Conservation (phyloP, 163 green algal genomes). For the Prototheca wickerhamii region DNA sequence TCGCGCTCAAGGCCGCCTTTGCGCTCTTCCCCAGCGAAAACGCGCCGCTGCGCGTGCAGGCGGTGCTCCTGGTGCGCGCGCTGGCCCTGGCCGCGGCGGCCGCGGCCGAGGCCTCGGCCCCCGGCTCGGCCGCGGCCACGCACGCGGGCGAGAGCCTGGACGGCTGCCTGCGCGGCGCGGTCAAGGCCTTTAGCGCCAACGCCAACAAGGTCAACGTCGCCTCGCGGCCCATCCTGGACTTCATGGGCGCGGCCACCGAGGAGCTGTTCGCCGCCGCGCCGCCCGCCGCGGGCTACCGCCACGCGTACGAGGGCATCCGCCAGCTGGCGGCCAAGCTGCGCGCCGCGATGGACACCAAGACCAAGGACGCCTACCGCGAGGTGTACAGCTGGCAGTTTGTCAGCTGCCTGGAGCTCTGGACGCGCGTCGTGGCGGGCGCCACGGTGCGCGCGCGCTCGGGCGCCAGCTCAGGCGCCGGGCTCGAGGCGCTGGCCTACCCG, state of each 20-base stretch:
- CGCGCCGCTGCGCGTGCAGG: slow-evolving; percentile 45
- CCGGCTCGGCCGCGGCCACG: too few species aligned
- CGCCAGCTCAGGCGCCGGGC: too few species aligned
- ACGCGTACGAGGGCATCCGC: slow-evolving; percentile 62
- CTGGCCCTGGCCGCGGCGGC: slow-evolving; percentile 63
- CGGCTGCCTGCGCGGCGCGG: slow-evolving; percentile 62
- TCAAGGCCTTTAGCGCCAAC: slow-evolving; percentile 64
- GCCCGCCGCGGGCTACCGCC: slow-evolving; percentile 33
- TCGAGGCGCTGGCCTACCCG: slow-evolving; percentile 82
- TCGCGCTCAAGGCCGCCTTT: slow-evolving; percentile 52
- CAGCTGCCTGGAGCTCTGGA: slow-evolving; percentile 74
- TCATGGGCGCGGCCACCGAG: slow-evolving; percentile 77
- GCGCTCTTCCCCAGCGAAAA: slow-evolving; percentile 28
- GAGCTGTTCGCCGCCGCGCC: slow-evolving; percentile 70
- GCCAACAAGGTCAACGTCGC: slow-evolving; percentile 78
- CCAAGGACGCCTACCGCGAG: slow-evolving; percentile 68
- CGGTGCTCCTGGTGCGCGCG: slow-evolving; percentile 75
- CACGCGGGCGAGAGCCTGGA: slow-evolving; percentile 41
- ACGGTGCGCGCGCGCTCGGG: background rate
- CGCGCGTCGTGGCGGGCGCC: slow-evolving; percentile 49
- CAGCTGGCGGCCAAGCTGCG: slow-evolving; percentile 79
- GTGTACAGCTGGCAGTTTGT: slow-evolving; percentile 83
- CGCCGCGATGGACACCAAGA: slow-evolving; percentile 68
- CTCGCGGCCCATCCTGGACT: slow-evolving; percentile 62
- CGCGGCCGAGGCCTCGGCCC: too few species aligned